phyloP scores from a whole-genome alignment of 2,329 filamentous ascomycete genomes.

The Phialophora macrospora region DNA sequence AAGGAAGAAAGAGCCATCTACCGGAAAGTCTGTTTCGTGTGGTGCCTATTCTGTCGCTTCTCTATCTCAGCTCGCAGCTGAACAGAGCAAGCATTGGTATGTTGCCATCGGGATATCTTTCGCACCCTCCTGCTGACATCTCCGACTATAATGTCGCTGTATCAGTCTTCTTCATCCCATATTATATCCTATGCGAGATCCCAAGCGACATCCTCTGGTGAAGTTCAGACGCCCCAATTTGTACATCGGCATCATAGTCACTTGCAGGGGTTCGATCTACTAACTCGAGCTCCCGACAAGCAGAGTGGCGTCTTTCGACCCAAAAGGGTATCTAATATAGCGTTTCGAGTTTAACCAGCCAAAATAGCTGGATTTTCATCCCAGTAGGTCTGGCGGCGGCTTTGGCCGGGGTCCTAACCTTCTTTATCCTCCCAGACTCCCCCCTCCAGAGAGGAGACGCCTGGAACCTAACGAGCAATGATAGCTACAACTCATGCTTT shows the following conservation, averaged over 20 bases:
- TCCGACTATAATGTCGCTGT: constrained; percentile 45
- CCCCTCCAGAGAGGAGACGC: constrained; percentile 24
- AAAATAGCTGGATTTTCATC: constrained; percentile 49
- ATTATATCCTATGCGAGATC: constrained; percentile 44
- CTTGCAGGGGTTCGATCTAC: constrained; percentile 40
- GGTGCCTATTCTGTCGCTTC: not conserved
- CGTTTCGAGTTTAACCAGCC: no score
- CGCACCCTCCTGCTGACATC: no score
- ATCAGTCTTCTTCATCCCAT: constrained; percentile 38
- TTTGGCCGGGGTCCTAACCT: constrained; percentile 36
- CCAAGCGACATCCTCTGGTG: constrained; percentile 55
- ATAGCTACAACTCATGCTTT: no score
- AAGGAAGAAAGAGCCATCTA: no score
- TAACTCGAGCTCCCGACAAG: no score
- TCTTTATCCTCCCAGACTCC: constrained; percentile 43
- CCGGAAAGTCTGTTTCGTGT: not conserved
- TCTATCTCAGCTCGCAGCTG: not conserved
- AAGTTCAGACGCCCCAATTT: constrained; percentile 20
- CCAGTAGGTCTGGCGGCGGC: constrained; percentile 45
- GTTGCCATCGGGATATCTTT: not conserved
- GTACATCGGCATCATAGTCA: constrained; percentile 1
- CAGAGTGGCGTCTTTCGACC: no score
- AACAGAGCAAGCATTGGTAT: not conserved
- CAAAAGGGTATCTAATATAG: no score
- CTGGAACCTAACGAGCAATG: no score